Base-by-base conservation (phyloP, 352 stramenopile species). In the Globisporangium polare region DNA sequence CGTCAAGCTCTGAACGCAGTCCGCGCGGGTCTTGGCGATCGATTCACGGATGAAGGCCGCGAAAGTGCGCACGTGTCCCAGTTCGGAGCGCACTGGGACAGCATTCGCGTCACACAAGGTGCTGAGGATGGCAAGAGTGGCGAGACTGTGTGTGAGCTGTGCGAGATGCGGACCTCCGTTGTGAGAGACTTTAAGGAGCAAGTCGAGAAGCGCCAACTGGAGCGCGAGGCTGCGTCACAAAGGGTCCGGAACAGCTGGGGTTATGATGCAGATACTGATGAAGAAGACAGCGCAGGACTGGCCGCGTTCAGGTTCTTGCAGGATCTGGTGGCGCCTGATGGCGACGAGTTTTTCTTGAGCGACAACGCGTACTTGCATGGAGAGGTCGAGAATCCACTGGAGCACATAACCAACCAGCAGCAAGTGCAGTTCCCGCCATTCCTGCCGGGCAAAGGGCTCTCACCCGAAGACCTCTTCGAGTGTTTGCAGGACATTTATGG, bases 21-120 rank as follows among this genome's bases (percentile, higher is more conserved):
- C 10, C 33, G 45, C 20, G 5, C 52, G 4, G 33, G 52, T 5
- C 45, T 58, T 18, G 52, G 52, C 7, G 52, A 58, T 13, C 2
- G 20, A 3, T 58, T 58, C 33, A n/a, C 24, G 13, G 27, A 33
- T n/a, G n/a, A 47, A 5, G 20, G 31, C 7, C 20, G 31, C 8
- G 33, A 41, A 0, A 47, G 29, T 22, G 33, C 33, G 18, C 43
- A 47, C 37, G 52, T 58, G 13, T 47, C 52, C 7, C 52, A 47
- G 26, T 58, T 58, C 13, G 52, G 52, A 41, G 52, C 52, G 33
- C 52, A 58, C 33, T 58, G 52, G 52, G 52, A 58, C 26, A 58
- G 52, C 26, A 58, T 58, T 26, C 20, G 33, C 33, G 9, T 47
- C 10, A 17, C 13, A 5, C 24, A 58, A 47, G 52, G 1, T 17